Evolutionary conservation across 257 asterid species (phyloP).

Genomic region (Solanum tarijense): DNA sequence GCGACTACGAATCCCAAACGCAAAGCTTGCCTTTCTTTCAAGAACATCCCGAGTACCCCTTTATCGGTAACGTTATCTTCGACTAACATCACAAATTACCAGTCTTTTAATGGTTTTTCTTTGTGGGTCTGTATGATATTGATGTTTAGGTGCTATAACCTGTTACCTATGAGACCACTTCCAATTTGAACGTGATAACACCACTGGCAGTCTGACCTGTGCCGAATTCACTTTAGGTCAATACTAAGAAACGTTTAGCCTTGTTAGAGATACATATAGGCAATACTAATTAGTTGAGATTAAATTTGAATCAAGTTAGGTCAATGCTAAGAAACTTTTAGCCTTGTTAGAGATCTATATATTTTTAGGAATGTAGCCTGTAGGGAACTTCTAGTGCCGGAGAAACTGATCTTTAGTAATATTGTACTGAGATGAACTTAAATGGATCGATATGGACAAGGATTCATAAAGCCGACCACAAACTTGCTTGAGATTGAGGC

Average conservation of each 20-base stretch:
- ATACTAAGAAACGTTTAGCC: background rate
- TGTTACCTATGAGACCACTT: background rate
- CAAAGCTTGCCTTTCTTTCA: background rate
- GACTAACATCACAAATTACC: background rate
- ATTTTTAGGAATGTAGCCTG: background rate
- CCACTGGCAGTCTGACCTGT: background rate
- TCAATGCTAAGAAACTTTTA: background rate
- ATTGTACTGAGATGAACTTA: background rate
- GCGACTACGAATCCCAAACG: background rate
- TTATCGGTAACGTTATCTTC: slow-evolving; percentile 1
- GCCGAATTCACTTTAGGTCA: background rate
- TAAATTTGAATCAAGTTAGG: background rate
- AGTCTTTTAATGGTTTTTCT: background rate
- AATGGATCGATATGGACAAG: background rate
- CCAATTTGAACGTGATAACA: background rate
- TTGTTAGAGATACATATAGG: background rate
- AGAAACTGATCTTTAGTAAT: background rate
- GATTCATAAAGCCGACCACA: background rate
- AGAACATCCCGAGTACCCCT: background rate
- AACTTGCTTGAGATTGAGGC: background rate
- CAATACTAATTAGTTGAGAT: background rate
- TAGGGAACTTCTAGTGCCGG: background rate
- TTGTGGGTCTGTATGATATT: background rate
- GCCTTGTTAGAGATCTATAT: background rate
- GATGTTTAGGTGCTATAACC: background rate